Base-by-base conservation (phyloP, 495 filamentous ascomycete species). In the Penicillium canariense region DNA sequence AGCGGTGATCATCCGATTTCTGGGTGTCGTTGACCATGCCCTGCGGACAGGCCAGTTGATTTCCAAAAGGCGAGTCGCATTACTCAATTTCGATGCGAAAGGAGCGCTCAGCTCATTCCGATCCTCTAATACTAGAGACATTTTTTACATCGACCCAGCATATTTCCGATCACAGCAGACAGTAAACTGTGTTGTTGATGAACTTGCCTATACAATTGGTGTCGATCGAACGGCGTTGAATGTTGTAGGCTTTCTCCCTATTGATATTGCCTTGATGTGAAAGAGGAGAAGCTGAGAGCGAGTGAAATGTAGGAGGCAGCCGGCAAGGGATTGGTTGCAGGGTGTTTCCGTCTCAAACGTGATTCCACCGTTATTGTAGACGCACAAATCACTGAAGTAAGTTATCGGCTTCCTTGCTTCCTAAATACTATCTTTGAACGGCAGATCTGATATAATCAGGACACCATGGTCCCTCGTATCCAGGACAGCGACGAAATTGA, bases 61-160 rank as follows among this genome's bases (percentile, higher is more conserved):
- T 38, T 91, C 89, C 0, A 95, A 93, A 71, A 85, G 91, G 91
- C 92, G 10, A 35, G 61, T 38, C 1, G 10, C 23, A 17, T 17
- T 7, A 18, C n/a, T 17, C 6, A 8, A 34, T 34, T 34, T 30
- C 17, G 1, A 25, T 17, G 11, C 27, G 15, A 17, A 22, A 25
- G 0, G 15, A 2, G 17, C 11, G 14, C 0, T 26, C 5, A 15
- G n/a, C 32, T 32, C 18, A 27, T 26, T 14, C 31, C 48, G 15
- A 32, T 52, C 25, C 5, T 23, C 7, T 1, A n/a, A 15, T 4
- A 17, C 12, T 50, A 96, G 94, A 61, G 91, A 94, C 55, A 89
- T 98, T 12, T 98, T 89, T 69, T 98, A 98, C 66, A 86, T 87
- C 50, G 83, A 96, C 59, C 85, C 88, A 0, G 80, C 82, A 35